Evolutionary conservation across 345 rosid genomes (phyloP).

Genomic region (Salix arbutifolia): DNA sequence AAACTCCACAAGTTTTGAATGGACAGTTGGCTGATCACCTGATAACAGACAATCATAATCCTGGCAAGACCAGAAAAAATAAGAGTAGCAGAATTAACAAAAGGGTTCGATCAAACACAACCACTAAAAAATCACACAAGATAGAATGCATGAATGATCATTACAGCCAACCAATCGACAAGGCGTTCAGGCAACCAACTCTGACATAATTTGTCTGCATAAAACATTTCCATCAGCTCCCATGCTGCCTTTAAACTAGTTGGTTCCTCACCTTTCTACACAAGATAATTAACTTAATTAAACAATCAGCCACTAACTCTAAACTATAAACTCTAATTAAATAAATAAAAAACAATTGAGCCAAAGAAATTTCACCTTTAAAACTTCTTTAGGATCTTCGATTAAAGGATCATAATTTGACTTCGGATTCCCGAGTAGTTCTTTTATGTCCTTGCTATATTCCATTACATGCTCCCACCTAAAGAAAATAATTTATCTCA

Average conservation of each 20-base stretch:
- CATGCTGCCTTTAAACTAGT: constrained; percentile 85
- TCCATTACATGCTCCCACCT: constrained; percentile 95
- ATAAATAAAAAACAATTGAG: background rate
- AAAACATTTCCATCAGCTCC: constrained; percentile 90
- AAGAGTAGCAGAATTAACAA: background rate
- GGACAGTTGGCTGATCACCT: constrained; percentile 47
- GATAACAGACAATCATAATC: constrained; percentile 75
- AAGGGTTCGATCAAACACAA: background rate
- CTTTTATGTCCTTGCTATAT: constrained; percentile 71
- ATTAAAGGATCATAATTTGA: constrained; percentile 33
- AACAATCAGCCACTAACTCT: background rate
- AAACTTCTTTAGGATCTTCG: constrained; percentile 58
- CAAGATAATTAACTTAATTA: background rate
- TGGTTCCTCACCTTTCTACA: constrained; percentile 55
- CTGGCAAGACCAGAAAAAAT: constrained; percentile 39
- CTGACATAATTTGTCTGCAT: constrained; percentile 65
- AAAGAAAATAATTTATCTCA: constrained; percentile 1
- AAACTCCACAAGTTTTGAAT: constrained; percentile 72
- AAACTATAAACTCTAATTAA: background rate
- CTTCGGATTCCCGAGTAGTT: constrained; percentile 53
- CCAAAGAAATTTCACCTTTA: constrained; percentile 40
- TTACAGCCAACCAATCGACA: constrained; percentile 94
- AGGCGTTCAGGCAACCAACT: constrained; percentile 83
- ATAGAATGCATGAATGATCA: constrained; percentile 18
- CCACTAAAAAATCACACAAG: background rate